Base-by-base conservation (phyloP, 331 rosid species). In the Stylosanthes scabra region DNA sequence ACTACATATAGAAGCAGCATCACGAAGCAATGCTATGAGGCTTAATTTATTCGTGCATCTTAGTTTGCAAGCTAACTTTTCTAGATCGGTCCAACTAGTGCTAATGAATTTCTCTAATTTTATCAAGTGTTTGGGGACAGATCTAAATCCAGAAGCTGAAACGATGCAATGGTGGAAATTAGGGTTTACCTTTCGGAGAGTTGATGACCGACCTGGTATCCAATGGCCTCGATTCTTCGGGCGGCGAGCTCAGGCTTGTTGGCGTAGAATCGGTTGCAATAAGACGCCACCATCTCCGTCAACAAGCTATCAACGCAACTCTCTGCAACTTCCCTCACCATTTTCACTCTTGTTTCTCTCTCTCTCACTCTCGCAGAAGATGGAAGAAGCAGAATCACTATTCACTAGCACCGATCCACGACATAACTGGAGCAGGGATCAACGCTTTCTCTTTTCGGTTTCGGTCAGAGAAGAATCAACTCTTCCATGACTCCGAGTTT, bases 171-270 rank as follows among this genome's bases (percentile, higher is more conserved):
- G 1, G 39, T 11, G 10, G 15, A 62, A 11, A 49, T 29, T 57
- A 74, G 80, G 74, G 62, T 20, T 61, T 71, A 90, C 97, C 99
- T 88, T 83, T 94, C 99, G 63, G 97, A 94, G 76, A 94, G 99
- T 87, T 94, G 99, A 74, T 85, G 97, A 69, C 99, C 99, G 78
- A 94, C 96, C 86, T 94, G 97, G 80, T 88, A 94, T 52, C 97
- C 99, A 55, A 94, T 94, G 74, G 99, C 97, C 59, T 94, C 99
- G 82, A 94, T 94, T 68, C 96, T 82, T 44, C 96, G 94, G 40
- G 99, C 97, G 14, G 99, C 97, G 46, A 94, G 97, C 59, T 94
- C 99, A 13, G 97, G 96, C 76, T 91, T 94, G 69, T 78, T 86
- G 82, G 97, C 92, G 71, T 91, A 94, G 80, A 94, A 90, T 14